Conservation (phyloP, 768 basidiomycete species). For the Coprinellus aureogranulatus region DNA sequence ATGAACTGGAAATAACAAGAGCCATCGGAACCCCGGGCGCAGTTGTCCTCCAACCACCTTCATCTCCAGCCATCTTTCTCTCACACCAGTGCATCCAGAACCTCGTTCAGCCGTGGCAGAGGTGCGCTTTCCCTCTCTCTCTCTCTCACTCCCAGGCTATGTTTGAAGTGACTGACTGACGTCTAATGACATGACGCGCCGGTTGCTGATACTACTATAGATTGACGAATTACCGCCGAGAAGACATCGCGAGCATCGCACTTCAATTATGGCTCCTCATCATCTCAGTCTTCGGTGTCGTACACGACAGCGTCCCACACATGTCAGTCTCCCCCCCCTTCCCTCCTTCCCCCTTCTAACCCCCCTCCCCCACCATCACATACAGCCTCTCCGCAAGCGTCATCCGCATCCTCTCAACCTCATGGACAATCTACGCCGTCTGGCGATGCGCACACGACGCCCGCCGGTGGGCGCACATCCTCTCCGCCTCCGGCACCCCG, state of each 20-base stretch:
- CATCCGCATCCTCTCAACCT: constrained; percentile 44
- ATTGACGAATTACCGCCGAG: constrained; percentile 40
- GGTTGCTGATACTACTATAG: constrained; percentile 24
- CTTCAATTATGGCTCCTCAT: constrained; percentile 56
- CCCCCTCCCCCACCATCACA: background rate
- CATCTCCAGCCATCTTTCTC: constrained; percentile 22
- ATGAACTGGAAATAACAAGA: background rate
- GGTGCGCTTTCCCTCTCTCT: constrained; percentile 29
- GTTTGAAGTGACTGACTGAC: background rate
- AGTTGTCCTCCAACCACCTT: constrained; percentile 23
- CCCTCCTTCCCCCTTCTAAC: background rate
- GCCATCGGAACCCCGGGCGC: constrained; percentile 9
- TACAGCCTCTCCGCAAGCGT: constrained; percentile 46
- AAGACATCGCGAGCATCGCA: constrained; percentile 46
- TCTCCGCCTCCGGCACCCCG: constrained; percentile 38
- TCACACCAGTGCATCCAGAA: constrained; percentile 41
- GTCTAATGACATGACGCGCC: background rate
- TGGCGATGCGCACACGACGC: constrained; percentile 42
- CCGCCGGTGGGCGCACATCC: constrained; percentile 33
- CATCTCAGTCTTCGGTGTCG: constrained; percentile 48
- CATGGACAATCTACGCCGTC: constrained; percentile 51
- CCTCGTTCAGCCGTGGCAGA: constrained; percentile 43
- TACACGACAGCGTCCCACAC: constrained; percentile 54
- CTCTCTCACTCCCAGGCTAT: too few species aligned
- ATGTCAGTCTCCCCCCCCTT: constrained; percentile 32